Base-by-base conservation (phyloP, 169 alveolate genomes). In the Plasmodium blacklocki region DNA sequence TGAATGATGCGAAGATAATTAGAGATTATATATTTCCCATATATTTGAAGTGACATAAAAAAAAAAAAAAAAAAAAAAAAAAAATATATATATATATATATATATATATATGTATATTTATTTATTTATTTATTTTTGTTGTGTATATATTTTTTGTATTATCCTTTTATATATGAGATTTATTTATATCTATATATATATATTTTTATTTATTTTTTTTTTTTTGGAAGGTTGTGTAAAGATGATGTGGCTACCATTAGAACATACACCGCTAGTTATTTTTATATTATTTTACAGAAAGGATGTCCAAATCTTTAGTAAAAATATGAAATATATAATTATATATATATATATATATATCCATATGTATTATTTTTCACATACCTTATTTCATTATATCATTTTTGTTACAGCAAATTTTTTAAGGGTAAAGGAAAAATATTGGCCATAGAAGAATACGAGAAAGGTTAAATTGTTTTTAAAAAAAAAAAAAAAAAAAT, bases 291-390 rank as follows among this genome's bases (percentile, higher is more conserved):
- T 67, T 47, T 83, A 47, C 50, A 54, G 58, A 83, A 83, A 56
- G 91, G 91, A 47, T 83, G 91, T 47, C 91, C 91, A 12, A 63
- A 58, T 9, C 52, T 83, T 52, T 83, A 83, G 91, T 83, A 68
- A 56, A 56, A 56, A 56, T 15, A 56, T 1, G 14, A 26, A 2
- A 18, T 8, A 64, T 29, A 1, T 29, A 9, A 8, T 26, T 23
- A 15, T 64, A 64, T 68, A 39, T 23, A 39, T 19, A 45, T 43
- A 19, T 39, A 9, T 62, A 62, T 62, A 18, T 8, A 56, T 12
- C 23, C 23, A 19, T 6, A 39, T n/a, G 15, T n/a, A 32, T 66
- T 32, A 26, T 15, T 52, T 64, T 3, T 9, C 29, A 14, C 23
- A 56, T 56, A 21, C 19, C 66, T 78, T 5, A 39, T 39, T 39